A percentile compares a stretch with the other conserved stretches of the same genome.
These are phyloP conservation scores for Chlorella ohadii DNA, from an alignment of 139 green algal species.

Conservation along the genomic window DNA sequence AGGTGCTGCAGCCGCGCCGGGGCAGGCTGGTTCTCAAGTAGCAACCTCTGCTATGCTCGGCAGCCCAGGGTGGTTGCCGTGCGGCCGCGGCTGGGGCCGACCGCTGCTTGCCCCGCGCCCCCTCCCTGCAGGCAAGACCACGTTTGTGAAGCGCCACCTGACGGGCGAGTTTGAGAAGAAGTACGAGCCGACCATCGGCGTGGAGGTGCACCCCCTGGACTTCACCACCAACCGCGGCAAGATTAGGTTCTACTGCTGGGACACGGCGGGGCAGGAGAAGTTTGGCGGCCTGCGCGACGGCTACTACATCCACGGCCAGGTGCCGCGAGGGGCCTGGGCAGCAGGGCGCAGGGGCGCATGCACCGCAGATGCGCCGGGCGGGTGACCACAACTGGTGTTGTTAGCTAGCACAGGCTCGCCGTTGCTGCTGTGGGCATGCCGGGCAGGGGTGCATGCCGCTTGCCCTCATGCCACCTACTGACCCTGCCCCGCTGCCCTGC, in stretches of 20 bases:
- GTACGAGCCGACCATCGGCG: conserved; percentile 99
- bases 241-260: conserved; percentile 99
- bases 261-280: conserved; percentile 99
- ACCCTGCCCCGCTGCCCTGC: not conserved
- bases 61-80: too few relatives aligned
- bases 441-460: too few relatives aligned
- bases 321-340: not conserved
- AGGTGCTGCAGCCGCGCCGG: too few relatives aligned
- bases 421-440: too few relatives aligned
- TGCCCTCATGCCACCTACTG: not conserved
- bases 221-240: conserved; percentile 98
- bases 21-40: too few relatives aligned
- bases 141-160: conserved; percentile 98
- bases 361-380: not conserved
- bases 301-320: conserved; percentile 96
- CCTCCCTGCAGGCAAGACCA: conserved; percentile 91
- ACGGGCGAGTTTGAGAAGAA: conserved; percentile 99
- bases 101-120: too few relatives aligned
- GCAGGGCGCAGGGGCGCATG: too few relatives aligned
- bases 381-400: too few relatives aligned
- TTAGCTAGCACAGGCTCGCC: too few relatives aligned
- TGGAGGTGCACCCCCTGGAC: conserved; percentile 98
- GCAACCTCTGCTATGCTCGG: too few relatives aligned
- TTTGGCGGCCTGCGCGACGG: conserved; percentile 99
- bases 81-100: too few relatives aligned